Evolutionary conservation across 192 early-diverging fungal species (phyloP).

Genomic region (Rhizophagus sp.): DNA sequence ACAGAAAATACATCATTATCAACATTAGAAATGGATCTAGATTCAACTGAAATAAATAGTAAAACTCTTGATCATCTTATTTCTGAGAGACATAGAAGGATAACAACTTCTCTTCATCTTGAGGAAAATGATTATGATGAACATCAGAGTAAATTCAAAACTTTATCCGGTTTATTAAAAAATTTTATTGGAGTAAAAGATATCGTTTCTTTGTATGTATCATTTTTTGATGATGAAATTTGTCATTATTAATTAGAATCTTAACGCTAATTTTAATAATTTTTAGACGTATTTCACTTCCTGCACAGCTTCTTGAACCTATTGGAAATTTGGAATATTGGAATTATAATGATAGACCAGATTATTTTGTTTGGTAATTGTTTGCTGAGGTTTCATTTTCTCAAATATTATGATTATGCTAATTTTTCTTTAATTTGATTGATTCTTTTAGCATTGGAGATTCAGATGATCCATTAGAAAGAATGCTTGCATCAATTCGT

Average conservation of each 20-base stretch:
- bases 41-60: neutral
- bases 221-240: too few relatives aligned
- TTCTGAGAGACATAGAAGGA: conserved; percentile 1
- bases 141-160: conserved; percentile 57
- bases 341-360: conserved; percentile 78
- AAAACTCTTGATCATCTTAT: conserved; percentile 23
- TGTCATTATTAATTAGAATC: neutral
- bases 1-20: neutral
- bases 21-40: neutral
- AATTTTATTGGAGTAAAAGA: conserved; percentile 72
- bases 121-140: conserved; percentile 14
- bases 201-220: conserved; percentile 48
- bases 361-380: conserved; percentile 57
- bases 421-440: neutral
- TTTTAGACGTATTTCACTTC: conserved; percentile 63
- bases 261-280: neutral
- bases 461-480: conserved; percentile 61
- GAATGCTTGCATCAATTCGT: conserved; percentile 67
- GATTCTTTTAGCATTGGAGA: conserved; percentile 56
- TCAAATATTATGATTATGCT: neutral
- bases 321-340: conserved; percentile 76
- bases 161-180: conserved; percentile 60
- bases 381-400: neutral
- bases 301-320: conserved; percentile 70
- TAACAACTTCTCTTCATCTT: conserved; percentile 1